These are phyloP conservation scores for Licmophora abbreviata DNA, from an alignment of 108 stramenopile genomes.

Conservation along the genomic window DNA sequence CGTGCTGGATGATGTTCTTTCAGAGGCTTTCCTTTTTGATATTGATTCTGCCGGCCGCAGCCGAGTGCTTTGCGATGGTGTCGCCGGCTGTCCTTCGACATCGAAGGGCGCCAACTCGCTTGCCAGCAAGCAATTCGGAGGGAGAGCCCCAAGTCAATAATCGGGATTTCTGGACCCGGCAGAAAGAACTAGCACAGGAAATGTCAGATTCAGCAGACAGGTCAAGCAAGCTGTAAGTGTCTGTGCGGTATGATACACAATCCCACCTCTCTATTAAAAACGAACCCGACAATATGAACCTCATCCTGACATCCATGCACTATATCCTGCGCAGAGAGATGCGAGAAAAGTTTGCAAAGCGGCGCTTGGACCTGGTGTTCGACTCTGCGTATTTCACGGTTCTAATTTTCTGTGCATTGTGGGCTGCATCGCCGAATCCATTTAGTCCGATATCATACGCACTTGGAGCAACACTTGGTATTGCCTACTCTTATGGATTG, in stretches of 20 bases:
- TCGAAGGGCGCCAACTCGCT: too few species aligned
- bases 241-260: neutral
- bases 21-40: too few species aligned
- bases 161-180: constrained; percentile 57
- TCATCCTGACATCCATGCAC: constrained; percentile 3
- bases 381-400: constrained; percentile 60
- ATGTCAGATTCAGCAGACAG: constrained; percentile 23
- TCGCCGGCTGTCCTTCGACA: too few species aligned
- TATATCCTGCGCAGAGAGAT: constrained; percentile 18
- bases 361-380: constrained; percentile 37
- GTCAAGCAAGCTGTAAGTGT: neutral
- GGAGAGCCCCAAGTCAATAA: too few species aligned
- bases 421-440: constrained; percentile 48
- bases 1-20: too few species aligned
- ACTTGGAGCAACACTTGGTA: constrained; percentile 67
- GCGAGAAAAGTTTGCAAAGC: constrained; percentile 39
- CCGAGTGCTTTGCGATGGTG: too few species aligned
- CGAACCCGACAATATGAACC: neutral
- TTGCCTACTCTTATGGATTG: constrained; percentile 76
- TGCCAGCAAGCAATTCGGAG: too few species aligned
- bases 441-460: constrained; percentile 61
- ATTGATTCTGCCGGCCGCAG: too few species aligned
- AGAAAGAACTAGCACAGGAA: constrained; percentile 48
- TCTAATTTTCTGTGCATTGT: constrained; percentile 57
- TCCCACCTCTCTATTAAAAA: neutral